Percentiles rank a stretch among this genome's conserved stretches.
These are phyloP conservation scores for Angomonas desouzai DNA, from an alignment of 208 protist genomes.

Conservation along the genomic window DNA sequence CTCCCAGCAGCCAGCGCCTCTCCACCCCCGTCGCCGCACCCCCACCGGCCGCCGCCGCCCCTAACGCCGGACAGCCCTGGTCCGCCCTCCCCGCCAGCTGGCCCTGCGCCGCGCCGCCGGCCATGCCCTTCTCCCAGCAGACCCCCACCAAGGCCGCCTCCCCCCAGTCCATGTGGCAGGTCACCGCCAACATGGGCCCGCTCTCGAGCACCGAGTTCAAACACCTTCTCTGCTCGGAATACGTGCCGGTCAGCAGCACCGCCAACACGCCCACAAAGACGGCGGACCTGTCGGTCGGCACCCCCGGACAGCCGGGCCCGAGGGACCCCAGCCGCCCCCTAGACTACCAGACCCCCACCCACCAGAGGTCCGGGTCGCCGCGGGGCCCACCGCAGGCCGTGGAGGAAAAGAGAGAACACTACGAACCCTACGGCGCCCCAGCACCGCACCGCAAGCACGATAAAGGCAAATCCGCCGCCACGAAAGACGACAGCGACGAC, in stretches of 20 bases:
- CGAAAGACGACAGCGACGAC: background rate
- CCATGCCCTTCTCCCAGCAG: background rate
- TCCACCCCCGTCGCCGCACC: background rate
- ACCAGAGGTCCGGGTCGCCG: slow-evolving; percentile 2
- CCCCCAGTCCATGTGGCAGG: slow-evolving; percentile 5
- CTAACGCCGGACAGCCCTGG: slow-evolving; percentile 3
- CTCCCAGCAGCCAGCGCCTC: background rate
- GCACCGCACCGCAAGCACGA: background rate
- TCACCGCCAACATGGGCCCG: slow-evolving; percentile 10
- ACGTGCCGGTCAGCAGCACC: slow-evolving; percentile 21
- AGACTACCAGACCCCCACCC: slow-evolving; percentile 1
- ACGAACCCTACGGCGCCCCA: background rate
- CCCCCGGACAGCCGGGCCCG: background rate
- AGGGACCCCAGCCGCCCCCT: background rate
- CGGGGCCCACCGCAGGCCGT: background rate
- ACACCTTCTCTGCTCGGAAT: slow-evolving; percentile 55
- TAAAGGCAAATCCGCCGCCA: background rate
- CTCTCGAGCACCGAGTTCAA: slow-evolving; percentile 55
- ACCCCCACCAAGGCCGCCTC: background rate
- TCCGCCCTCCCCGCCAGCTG: slow-evolving; percentile 4
- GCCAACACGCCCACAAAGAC: background rate
- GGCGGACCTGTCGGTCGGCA: background rate
- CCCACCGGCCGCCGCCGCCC: slow-evolving; percentile 1
- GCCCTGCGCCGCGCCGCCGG: slow-evolving; percentile 1
- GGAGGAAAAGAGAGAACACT: background rate